phyloP scores from a whole-genome alignment of 129 eudicot genomes.

The Oenanthe sinensis region DNA sequence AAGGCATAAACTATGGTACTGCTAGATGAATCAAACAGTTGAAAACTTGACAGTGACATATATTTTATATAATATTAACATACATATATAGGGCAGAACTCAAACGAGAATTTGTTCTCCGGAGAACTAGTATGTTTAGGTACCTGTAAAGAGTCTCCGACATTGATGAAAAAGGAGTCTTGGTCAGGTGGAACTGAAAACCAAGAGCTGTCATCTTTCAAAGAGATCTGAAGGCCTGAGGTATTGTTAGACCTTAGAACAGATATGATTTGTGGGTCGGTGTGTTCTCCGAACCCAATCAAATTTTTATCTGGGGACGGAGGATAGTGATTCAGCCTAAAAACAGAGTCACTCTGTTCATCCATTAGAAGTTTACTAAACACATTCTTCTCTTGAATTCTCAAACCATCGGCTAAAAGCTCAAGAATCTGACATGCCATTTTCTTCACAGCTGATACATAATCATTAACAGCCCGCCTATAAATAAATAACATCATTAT shows the following conservation, averaged over 20 bases:
- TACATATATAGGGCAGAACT: no score
- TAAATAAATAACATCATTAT: neutral
- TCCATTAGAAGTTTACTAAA: conserved; percentile 71
- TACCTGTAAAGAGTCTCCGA: conserved; percentile 94
- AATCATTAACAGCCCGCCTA: conserved; percentile 46
- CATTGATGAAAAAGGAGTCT: conserved; percentile 72
- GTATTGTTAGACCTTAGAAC: conserved; percentile 75
- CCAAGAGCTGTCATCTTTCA: conserved; percentile 62
- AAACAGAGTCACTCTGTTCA: conserved; percentile 89
- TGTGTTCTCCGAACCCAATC: conserved; percentile 90
- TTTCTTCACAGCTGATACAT: conserved; percentile 49
- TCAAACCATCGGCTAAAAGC: conserved; percentile 66
- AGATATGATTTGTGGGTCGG: conserved; percentile 91
- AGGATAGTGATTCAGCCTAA: conserved; percentile 78
- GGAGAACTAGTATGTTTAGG: neutral
- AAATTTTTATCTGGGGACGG: conserved; percentile 48
- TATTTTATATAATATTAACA: neutral
- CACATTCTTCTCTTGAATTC: conserved; percentile 49
- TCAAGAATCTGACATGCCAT: conserved; percentile 84
- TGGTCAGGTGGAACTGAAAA: conserved; percentile 80
- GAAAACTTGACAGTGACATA: conserved; percentile 31
- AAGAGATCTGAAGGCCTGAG: conserved; percentile 66
- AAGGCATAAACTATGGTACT: neutral
- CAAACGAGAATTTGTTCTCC: no score
- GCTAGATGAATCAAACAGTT: neutral